Evolutionary conservation across 352 stramenopile genomes (phyloP).

Genomic region (Phytophthora tubulina): DNA sequence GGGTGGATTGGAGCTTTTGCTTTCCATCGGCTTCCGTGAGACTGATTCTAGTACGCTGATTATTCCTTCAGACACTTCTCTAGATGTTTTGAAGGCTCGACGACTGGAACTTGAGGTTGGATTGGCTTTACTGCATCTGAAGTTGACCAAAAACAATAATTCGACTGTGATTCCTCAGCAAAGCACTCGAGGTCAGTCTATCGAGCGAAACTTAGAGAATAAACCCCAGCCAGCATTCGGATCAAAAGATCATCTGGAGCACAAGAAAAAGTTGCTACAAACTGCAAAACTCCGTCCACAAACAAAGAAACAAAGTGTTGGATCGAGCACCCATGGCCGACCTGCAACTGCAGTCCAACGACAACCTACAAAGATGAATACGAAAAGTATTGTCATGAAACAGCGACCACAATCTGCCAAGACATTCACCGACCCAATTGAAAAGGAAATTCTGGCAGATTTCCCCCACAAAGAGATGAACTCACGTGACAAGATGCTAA

Average conservation of each 20-base stretch:
- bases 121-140: conserved; percentile 25
- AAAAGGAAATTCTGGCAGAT: conserved; percentile 46
- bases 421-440: conserved; percentile 35
- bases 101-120: conserved; percentile 62
- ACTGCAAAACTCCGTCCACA: neutral
- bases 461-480: conserved; percentile 23
- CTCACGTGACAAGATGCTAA: neutral
- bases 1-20: conserved; percentile 54
- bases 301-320: neutral
- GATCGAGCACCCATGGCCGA: neutral
- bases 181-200: neutral
- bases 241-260: neutral
- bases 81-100: conserved; percentile 44
- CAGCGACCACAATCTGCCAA: conserved; percentile 1
- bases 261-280: conserved; percentile 3
- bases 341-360: neutral
- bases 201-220: neutral
- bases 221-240: neutral
- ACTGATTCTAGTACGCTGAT: conserved; percentile 50
- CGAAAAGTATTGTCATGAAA: neutral
- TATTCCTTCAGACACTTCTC: conserved; percentile 38
- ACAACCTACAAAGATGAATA: neutral
- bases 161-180: neutral
- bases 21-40: conserved; percentile 66
- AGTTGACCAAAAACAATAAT: neutral